Percentiles rank a stretch among this genome's conserved stretches.
These are phyloP conservation scores for Trifolium subterraneum DNA, from an alignment of 306 rosid genomes.

Conservation along the genomic window DNA sequence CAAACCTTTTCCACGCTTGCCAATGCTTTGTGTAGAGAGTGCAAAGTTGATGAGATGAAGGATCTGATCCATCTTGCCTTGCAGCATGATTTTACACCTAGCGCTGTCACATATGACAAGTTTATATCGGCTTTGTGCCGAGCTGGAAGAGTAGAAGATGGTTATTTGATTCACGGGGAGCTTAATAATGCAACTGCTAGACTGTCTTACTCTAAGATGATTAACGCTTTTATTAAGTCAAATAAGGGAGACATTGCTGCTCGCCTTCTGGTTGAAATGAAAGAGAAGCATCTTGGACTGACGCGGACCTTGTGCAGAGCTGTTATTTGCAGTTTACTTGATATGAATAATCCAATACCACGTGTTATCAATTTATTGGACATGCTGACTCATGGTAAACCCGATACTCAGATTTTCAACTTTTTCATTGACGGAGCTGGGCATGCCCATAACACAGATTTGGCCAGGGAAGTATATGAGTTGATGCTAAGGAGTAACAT, in stretches of 20 bases:
- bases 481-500: constrained; percentile 62
- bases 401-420: constrained; percentile 44
- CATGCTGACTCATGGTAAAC: constrained; percentile 52
- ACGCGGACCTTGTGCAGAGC: constrained; percentile 40
- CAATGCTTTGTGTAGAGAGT: constrained; percentile 58
- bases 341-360: constrained; percentile 58
- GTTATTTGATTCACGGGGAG: constrained; percentile 60
- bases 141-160: constrained; percentile 63
- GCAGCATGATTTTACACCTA: constrained; percentile 50
- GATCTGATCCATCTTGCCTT: constrained; percentile 66
- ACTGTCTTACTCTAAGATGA: constrained; percentile 58
- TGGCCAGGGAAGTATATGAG: constrained; percentile 66
- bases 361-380: constrained; percentile 57
- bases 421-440: constrained; percentile 64
- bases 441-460: constrained; percentile 56
- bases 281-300: constrained; percentile 56
- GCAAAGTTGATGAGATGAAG: constrained; percentile 75
- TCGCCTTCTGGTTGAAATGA: constrained; percentile 81
- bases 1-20: constrained; percentile 56
- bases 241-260: constrained; percentile 72
- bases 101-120: constrained; percentile 45
- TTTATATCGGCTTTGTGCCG: constrained; percentile 64
- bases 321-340: constrained; percentile 58
- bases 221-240: constrained; percentile 51
- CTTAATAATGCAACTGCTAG: constrained; percentile 42